Evolutionary conservation across 495 filamentous ascomycete species (phyloP).

Genomic region (Daldinia vernicosa): DNA sequence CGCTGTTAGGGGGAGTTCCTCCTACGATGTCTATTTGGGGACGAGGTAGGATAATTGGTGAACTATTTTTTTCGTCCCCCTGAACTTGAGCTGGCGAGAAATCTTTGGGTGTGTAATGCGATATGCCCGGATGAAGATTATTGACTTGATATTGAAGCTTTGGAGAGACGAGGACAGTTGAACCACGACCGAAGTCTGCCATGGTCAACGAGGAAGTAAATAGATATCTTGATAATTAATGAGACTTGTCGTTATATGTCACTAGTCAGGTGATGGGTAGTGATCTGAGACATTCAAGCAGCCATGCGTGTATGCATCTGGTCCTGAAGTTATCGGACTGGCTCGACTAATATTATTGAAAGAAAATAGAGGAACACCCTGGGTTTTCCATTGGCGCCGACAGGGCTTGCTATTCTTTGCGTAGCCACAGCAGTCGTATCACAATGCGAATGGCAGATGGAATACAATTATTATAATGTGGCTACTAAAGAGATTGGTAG

Average conservation of each 20-base stretch:
- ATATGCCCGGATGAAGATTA: conserved; percentile 19
- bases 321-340: conserved; percentile 26
- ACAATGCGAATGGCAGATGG: conserved; percentile 34
- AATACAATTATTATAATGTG: conserved; percentile 30
- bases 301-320: conserved; percentile 42
- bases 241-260: conserved; percentile 39
- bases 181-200: conserved; percentile 36
- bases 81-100: conserved; percentile 7
- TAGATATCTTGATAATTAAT: conserved; percentile 15
- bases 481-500: conserved; percentile 38
- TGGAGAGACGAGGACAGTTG: conserved; percentile 36
- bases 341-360: conserved; percentile 30
- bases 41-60: conserved; percentile 21
- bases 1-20: conserved; percentile 15
- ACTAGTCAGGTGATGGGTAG: conserved; percentile 37
- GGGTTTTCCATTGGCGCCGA: conserved; percentile 37
- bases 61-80: conserved; percentile 4
- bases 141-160: conserved; percentile 31
- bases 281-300: conserved; percentile 43
- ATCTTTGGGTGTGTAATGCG: conserved; percentile 19
- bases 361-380: conserved; percentile 26
- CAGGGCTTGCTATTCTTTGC: conserved; percentile 25
- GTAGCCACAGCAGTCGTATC: conserved; percentile 32
- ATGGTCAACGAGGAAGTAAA: conserved; percentile 26
- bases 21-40: conserved; percentile 19